Percentiles rank a stretch among this genome's conserved stretches.
These are phyloP conservation scores for Rhizopogon vulgaris DNA, from an alignment of 768 basidiomycete genomes.

Conservation along the genomic window DNA sequence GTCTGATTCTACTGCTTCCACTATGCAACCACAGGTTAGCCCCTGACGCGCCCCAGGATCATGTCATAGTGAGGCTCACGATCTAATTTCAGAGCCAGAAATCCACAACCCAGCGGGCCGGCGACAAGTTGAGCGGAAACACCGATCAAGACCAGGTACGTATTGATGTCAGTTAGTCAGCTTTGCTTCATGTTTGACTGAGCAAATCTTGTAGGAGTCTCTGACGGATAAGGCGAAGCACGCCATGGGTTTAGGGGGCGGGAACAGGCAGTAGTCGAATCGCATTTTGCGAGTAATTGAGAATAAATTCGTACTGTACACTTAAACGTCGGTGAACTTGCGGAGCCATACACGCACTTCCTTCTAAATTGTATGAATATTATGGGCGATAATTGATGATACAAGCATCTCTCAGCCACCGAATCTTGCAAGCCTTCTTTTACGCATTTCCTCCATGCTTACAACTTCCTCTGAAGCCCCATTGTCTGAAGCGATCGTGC, in stretches of 20 bases:
- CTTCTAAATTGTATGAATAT: neutral
- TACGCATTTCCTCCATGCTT: conserved; percentile 62
- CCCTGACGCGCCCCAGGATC: too few species aligned
- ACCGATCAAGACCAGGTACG: conserved; percentile 39
- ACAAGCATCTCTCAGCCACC: conserved; percentile 32
- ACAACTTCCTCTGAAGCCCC: conserved; percentile 28
- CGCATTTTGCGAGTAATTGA: neutral
- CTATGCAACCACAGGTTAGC: conserved; percentile 41
- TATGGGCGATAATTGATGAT: neutral
- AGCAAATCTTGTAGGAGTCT: conserved; percentile 3
- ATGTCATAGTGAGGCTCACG: neutral
- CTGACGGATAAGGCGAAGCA: conserved; percentile 11
- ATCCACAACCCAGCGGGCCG: conserved; percentile 40
- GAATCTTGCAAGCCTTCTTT: conserved; percentile 59
- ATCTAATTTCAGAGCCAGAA: conserved; percentile 40
- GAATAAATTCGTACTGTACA: neutral
- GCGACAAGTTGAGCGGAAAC: conserved; percentile 43
- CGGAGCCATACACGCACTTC: neutral
- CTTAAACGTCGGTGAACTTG: neutral
- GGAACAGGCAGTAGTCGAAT: neutral
- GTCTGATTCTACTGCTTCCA: conserved; percentile 41
- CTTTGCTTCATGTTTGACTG: neutral
- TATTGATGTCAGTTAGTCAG: neutral
- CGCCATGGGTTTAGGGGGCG: conserved; percentile 4
- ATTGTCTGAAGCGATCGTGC: conserved; percentile 18